Base-by-base conservation (phyloP, 345 rosid genomes). In the Acer negundo region DNA sequence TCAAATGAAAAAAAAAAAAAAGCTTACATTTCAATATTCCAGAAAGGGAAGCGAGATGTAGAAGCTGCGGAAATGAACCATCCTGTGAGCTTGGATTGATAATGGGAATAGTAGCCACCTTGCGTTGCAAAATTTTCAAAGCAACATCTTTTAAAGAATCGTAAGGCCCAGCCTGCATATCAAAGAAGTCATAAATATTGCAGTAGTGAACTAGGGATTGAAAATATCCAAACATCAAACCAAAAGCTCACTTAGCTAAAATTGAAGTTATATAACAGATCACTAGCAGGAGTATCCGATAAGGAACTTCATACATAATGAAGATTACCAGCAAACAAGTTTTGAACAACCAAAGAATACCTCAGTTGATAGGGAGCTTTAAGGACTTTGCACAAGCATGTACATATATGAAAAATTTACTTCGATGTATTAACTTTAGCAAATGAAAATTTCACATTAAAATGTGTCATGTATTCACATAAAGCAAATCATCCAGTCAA, bases 1-100 rank as follows among this genome's bases (percentile, higher is more conserved):
- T 67, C 35, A 35, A 67, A 80, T 49, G 10, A 59, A 59, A 22
- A 62, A 74, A 59, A 22, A 62, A 74, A 72, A 78, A 78, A 84
- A 31, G 16, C 91, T 86, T 84, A 97, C 99, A 88, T 86, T 91
- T 94, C 77, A 97, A 82, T 81, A 97, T 90, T 81, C 95, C 97
- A 69, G 98, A 89, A 72, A 97, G 87, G 10, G 99, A 90, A 80
- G 99, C 97, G 85, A 97, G 93, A 81, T 94, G 93, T 72, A 97
- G 87, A 69, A 97, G 86, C 88, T 89, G 93, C 0, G 95, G 98
- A 82, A 84, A 84, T 77, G 94, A 83, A 81, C 89, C 93, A 79
- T 87, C 97, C 61, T 38, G 84, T 51, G 88, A 75, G 19, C 85
- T 80, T 59, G 94, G 86, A 85, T 88, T 81, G 49, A 88, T 83